phyloP scores from a whole-genome alignment of 1,284 basidiomycete genomes.

The Puccinia novopanici region DNA sequence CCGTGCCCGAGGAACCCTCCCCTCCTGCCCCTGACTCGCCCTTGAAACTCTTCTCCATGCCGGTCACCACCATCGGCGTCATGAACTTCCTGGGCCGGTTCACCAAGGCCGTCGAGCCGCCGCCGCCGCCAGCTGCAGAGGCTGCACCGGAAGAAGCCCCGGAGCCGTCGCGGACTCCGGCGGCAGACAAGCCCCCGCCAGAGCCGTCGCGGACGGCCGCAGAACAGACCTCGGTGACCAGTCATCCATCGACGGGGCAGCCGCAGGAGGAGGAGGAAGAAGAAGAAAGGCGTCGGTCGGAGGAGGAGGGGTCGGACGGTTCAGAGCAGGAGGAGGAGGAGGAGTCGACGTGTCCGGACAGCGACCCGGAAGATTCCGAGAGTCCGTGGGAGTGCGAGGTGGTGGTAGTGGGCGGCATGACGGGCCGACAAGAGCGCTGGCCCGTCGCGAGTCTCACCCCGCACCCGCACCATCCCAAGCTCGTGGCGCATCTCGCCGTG shows the following conservation, averaged over 20 bases:
- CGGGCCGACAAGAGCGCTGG: conserved; percentile 64
- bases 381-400: conserved; percentile 82
- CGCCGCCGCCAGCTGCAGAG: too few species aligned
- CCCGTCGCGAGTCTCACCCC: conserved; percentile 74
- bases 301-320: conserved; percentile 36
- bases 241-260: neutral
- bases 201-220: too few species aligned
- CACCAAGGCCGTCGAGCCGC: neutral
- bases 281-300: too few species aligned
- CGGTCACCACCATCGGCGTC: conserved; percentile 59
- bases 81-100: conserved; percentile 60
- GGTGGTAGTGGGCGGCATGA: conserved; percentile 56
- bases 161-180: neutral
- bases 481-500: conserved; percentile 84
- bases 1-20: conserved; percentile 52
- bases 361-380: conserved; percentile 91
- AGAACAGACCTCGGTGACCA: neutral
- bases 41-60: conserved; percentile 66
- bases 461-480: conserved; percentile 93
- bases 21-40: conserved; percentile 68
- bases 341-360: conserved; percentile 62
- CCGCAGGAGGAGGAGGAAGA: neutral
- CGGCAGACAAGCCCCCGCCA: neutral
- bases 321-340: conserved; percentile 34
- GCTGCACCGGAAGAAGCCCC: neutral